phyloP scores from a whole-genome alignment of 179 eudicot genomes.

The Drosera spatulata region DNA sequence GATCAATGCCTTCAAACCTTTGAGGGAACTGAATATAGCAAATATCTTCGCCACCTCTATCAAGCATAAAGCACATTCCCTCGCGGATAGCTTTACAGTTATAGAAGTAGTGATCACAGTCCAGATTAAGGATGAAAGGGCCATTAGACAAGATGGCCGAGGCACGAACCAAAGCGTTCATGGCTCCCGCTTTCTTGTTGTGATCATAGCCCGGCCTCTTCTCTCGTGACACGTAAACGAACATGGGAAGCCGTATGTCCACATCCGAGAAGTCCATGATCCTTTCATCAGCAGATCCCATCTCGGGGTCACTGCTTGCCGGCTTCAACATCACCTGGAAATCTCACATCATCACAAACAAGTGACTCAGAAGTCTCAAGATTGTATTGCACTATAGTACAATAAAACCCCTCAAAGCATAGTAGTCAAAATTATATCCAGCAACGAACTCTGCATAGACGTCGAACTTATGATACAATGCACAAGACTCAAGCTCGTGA shows the following conservation, averaged over 20 bases:
- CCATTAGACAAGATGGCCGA: slow-evolving; percentile 51
- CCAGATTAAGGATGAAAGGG: slow-evolving; percentile 48
- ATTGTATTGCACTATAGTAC: neutral
- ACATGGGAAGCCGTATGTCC: slow-evolving; percentile 47
- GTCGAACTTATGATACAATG: too few relatives aligned
- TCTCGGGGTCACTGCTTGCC: slow-evolving; percentile 32
- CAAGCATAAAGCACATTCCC: slow-evolving; percentile 70
- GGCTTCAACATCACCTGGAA: slow-evolving; percentile 51
- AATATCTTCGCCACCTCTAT: slow-evolving; percentile 54
- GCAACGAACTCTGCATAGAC: too few relatives aligned
- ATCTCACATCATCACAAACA: neutral
- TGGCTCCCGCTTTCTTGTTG: slow-evolving; percentile 60
- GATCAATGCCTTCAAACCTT: slow-evolving; percentile 47
- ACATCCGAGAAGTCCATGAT: slow-evolving; percentile 39
- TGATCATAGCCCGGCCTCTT: slow-evolving; percentile 53
- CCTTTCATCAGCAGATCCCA: slow-evolving; percentile 25
- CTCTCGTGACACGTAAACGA: slow-evolving; percentile 49
- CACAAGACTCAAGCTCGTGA: too few relatives aligned
- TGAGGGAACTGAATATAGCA: slow-evolving; percentile 35
- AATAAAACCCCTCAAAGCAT: neutral
- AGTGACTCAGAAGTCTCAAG: neutral
- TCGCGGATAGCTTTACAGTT: slow-evolving; percentile 41
- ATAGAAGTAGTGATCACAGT: slow-evolving; percentile 48
- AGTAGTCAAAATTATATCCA: too few relatives aligned
- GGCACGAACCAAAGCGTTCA: slow-evolving; percentile 47